Evolutionary conservation across 202 grass and related monocot species (phyloP).

Genomic region (Saccharum hybrid): DNA sequence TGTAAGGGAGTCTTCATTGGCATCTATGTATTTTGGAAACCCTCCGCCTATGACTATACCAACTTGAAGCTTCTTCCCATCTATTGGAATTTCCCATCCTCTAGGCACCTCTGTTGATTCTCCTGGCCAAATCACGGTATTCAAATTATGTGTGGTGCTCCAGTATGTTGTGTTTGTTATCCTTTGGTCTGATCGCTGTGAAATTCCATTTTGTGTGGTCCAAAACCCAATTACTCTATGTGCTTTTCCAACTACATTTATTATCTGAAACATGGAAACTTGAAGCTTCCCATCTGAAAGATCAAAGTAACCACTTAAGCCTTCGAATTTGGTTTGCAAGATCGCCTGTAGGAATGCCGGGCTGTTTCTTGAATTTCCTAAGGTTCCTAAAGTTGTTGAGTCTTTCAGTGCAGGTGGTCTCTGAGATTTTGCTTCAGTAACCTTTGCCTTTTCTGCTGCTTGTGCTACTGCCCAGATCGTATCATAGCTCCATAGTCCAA

Average conservation of each 20-base stretch:
- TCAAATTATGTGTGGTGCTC: too few species aligned
- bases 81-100: too few species aligned
- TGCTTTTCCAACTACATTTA: constrained; percentile 58
- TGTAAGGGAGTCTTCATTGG: constrained; percentile 26
- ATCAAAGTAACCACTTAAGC: constrained; percentile 60
- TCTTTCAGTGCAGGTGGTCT: neutral
- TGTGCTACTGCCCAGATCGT: constrained; percentile 50
- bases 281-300: constrained; percentile 38
- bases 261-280: constrained; percentile 49
- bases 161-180: too few species aligned
- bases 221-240: neutral
- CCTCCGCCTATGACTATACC: neutral
- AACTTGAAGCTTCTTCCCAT: too few species aligned
- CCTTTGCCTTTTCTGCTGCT: constrained; percentile 40
- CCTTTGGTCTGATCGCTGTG: too few species aligned
- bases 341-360: constrained; percentile 42
- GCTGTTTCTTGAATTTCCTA: constrained; percentile 20
- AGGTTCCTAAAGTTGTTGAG: neutral
- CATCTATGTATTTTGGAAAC: constrained; percentile 30
- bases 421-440: constrained; percentile 2
- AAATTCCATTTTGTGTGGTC: too few species aligned
- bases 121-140: too few species aligned
- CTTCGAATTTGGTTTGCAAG: constrained; percentile 45
- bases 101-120: too few species aligned
- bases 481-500: constrained; percentile 59